A percentile compares a stretch with the other conserved stretches of the same genome.
Evolutionary conservation across 164 flowering plant genomes (phyloP).

Genomic region (Aristolochia fimbriata): DNA sequence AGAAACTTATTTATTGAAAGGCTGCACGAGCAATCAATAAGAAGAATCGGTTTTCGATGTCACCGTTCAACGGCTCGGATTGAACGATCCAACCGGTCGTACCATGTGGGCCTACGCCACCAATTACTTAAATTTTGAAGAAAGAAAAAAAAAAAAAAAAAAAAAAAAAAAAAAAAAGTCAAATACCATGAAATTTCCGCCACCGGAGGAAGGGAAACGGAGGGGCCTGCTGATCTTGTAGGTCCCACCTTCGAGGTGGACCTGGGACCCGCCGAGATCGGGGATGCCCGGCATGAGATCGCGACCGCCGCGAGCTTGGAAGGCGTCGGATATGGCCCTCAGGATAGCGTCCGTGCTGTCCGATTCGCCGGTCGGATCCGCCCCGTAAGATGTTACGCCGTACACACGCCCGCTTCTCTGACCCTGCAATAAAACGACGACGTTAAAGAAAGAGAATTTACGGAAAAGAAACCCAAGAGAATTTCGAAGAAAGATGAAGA

Average conservation of each 20-base stretch:
- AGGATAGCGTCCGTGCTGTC: conserved; percentile 77
- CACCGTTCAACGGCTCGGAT: too few relatives aligned
- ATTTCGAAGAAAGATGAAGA: neutral
- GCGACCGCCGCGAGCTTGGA: conserved; percentile 16
- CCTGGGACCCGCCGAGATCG: conserved; percentile 74
- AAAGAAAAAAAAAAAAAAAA: too few relatives aligned
- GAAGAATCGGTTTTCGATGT: too few relatives aligned
- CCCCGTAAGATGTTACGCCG: conserved; percentile 56
- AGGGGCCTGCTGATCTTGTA: conserved; percentile 64
- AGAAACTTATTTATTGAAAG: too few relatives aligned
- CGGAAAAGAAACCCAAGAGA: neutral
- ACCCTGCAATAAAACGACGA: conserved; percentile 9
- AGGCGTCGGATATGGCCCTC: conserved; percentile 58
- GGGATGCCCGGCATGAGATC: conserved; percentile 46
- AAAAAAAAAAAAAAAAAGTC: too few relatives aligned
- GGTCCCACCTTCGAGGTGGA: conserved; percentile 71
- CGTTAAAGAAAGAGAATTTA: too few relatives aligned
- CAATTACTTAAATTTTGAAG: too few relatives aligned
- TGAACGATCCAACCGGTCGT: too few relatives aligned
- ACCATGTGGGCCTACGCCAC: too few relatives aligned
- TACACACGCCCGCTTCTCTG: conserved; percentile 23
- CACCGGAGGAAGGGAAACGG: conserved; percentile 47
- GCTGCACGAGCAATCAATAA: too few relatives aligned
- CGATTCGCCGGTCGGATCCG: conserved; percentile 70
- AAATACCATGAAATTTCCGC: conserved; percentile 70